phyloP scores from a whole-genome alignment of 2,329 filamentous ascomycete genomes.

The Xylariaceae sp. region DNA sequence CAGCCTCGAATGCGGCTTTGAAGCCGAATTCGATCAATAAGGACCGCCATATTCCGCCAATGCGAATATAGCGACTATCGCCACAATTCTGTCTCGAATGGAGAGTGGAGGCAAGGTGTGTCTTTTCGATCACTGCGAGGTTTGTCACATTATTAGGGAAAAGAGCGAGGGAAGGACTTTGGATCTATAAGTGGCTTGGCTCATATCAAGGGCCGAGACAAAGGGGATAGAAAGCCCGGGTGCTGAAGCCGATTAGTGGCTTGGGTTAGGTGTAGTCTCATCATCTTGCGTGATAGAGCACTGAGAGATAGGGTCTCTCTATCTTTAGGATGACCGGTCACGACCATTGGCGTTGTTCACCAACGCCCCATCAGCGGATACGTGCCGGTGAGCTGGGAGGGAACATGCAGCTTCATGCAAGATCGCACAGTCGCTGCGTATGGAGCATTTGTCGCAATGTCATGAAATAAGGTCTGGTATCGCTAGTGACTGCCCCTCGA shows the following conservation, averaged over 20 bases:
- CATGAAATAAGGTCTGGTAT: no score
- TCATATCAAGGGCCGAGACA: neutral
- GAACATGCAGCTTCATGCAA: conserved; percentile 4
- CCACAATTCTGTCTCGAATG: no score
- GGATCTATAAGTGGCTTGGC: no score
- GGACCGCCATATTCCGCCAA: conserved; percentile 17
- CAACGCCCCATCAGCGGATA: conserved; percentile 3
- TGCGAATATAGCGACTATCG: conserved; percentile 3
- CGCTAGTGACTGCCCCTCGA: no score
- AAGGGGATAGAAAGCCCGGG: neutral
- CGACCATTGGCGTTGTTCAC: neutral
- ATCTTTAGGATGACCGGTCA: neutral
- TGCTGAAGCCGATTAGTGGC: conserved; percentile 1
- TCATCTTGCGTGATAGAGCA: conserved; percentile 2
- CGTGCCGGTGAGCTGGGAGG: neutral
- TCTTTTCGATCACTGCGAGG: neutral
- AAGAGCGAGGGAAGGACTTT: neutral
- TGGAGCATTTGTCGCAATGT: no score
- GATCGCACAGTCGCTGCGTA: conserved; percentile 4
- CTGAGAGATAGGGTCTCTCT: conserved; percentile 8
- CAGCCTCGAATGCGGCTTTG: conserved; percentile 22
- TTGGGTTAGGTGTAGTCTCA: conserved; percentile 1
- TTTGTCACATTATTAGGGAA: neutral
- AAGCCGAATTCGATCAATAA: conserved; percentile 19
- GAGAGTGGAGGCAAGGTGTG: neutral